Base-by-base conservation (phyloP, 805 yeast genomes). In the Saccharomycopsis selenospora region DNA sequence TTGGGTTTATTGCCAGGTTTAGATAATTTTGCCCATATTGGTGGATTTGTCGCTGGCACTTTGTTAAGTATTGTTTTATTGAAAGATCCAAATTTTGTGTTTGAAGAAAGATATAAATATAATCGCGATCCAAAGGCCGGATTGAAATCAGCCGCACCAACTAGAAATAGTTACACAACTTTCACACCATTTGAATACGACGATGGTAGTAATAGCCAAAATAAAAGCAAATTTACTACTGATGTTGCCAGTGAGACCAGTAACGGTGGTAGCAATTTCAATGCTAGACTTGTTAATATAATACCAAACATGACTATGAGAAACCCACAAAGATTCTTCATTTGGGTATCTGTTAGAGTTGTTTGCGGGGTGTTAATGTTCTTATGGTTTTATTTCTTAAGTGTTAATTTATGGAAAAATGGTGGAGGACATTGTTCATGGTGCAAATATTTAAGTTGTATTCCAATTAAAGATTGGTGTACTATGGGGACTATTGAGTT, bases 391-490 rank as follows among this genome's bases (percentile, higher is more conserved):
- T 76, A 62, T 6, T 63, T 71, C n/a, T 65, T 82, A 47, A 63
- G 68, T 2, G 60, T 61, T 40, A 76, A 76, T 55, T 77, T 79
- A 55, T 67, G 66, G 45, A 62, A 65, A 17, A 64, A 68, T 33
- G 77, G 75, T 6, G 73, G 72, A 7, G 70, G 68, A 4, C 61
- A 67, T 49, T 82, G 89, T 60, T 59, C 66, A 17, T 82, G 88
- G 88, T 82, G 89, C 66, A 80, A 79, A 58, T 82, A 82, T 58
- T 67, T 82, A 55, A 79, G 77, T 53, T 82, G 89, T 56, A 57
- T 82, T 8, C 87, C 87, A 0, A 82, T 81, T 3, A 70, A 77
- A 50, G 80, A 76, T 22, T 82, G 87, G 87, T 82, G 87, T 60
- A 79, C 73, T 43, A 56, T 61, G 25, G 81, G 80, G n/a, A 33